Evolutionary conservation across 2,329 filamentous ascomycete species (phyloP), one percentile per base, ranked within the genome.

Genomic region (Sphaceloma murrayae): DNA sequence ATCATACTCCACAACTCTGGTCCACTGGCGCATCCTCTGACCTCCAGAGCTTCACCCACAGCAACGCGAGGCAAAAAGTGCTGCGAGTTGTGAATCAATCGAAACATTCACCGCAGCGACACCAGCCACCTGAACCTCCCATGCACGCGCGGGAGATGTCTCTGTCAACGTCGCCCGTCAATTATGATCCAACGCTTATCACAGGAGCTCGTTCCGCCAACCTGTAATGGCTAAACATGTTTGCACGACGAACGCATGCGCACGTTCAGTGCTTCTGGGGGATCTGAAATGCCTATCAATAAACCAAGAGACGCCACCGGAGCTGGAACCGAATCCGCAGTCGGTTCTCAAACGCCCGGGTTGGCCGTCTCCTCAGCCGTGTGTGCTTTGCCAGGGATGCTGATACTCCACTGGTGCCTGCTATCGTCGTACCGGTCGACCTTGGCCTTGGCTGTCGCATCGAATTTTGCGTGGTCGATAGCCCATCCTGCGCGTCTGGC

Each of bases 401-500:
- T 45, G 9, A 45, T 27, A 5, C 18, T 19, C 42, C 42, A 45
- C 29, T 26, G 22, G 22, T 45, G 42, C 14, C 27, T 26, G 10
- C 10, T 16, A n/a, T 26, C 42, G 8, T 45, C 42, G 19, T 34
- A 45, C 11, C 31, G 29, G 19, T 45, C 42, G 31, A 45, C 22
- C n/a, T 34, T 45, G n/a, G 42, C 42, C n/a, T 45, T 45, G 10
- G 42, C 22, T 7, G 14, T 14, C n/a, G 30, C 33, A 19, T 31
- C 17, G 22, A 40, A 46, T 9, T 44, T 48, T 10, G 36, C 16
- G 22, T 52, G 51, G 4, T 51, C 34, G 3, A 94, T 63, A 5
- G 77, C 68, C 91, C 91, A 96, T 2, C 81, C 82, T 1, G 85
- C 79, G 9, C 85, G 77, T 33, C 80, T 75, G 58, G 85, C 89